These are phyloP conservation scores for Arachis monticola DNA, from an alignment of 331 rosid species.

Conservation along the genomic window DNA sequence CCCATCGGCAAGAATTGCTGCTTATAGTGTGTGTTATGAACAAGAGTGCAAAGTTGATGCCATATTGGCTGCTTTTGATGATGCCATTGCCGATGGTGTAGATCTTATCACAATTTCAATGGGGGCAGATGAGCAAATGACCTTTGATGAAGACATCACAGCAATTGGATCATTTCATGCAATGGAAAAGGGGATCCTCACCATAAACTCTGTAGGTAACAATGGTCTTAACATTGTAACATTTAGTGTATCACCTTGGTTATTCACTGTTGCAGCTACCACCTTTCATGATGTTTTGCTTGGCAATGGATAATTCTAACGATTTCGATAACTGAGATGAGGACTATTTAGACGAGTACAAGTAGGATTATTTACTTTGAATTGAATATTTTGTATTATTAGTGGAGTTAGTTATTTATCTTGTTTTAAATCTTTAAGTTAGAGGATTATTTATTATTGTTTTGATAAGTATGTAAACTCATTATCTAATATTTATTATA, in stretches of 20 bases:
- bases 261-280: conserved; percentile 49
- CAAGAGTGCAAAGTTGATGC: background rate
- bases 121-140: accelerated
- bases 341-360: no score
- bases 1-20: conserved; percentile 54
- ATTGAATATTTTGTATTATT: no score
- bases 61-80: conserved; percentile 53
- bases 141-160: background rate
- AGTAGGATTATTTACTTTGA: no score
- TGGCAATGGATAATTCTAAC: conserved; percentile 35
- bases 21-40: conserved; percentile 31
- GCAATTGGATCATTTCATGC: conserved; percentile 64
- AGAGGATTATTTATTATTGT: no score
- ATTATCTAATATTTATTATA: no score
- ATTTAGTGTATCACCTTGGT: conserved; percentile 51
- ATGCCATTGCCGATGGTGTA: conserved; percentile 62
- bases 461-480: no score
- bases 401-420: no score
- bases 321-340: no score
- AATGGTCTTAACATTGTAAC: conserved; percentile 6
- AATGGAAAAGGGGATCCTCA: conserved; percentile 51
- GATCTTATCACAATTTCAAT: conserved; percentile 44
- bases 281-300: conserved; percentile 51
- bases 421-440: no score
- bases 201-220: conserved; percentile 50